Evolutionary conservation across 2,329 filamentous ascomycete genomes (phyloP).

Genomic region (Penicillium decumbens): DNA sequence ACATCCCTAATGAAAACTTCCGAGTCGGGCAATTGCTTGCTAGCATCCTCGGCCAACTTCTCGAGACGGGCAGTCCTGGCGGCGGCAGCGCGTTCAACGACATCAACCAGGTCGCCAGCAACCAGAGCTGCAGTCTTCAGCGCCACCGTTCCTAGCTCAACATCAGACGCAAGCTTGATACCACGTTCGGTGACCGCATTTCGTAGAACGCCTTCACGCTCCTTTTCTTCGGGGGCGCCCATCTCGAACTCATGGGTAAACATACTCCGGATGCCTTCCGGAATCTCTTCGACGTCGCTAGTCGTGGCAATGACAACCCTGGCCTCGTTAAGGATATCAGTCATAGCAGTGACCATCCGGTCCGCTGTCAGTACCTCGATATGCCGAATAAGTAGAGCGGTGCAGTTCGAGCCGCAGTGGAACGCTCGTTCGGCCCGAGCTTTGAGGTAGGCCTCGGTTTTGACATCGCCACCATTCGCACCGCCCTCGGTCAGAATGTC

Average conservation of each 20-base stretch:
- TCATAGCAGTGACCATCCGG: constrained; percentile 77
- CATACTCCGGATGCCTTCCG: constrained; percentile 79
- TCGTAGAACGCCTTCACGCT: constrained; percentile 80
- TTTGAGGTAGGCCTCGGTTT: constrained; percentile 86
- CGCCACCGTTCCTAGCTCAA: constrained; percentile 78
- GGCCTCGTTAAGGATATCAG: constrained; percentile 73
- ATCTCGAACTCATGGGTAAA: constrained; percentile 97
- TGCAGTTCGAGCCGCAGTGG: constrained; percentile 78
- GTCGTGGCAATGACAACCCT: constrained; percentile 89
- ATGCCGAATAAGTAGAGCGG: constrained; percentile 79
- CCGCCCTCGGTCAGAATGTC: constrained; percentile 91
- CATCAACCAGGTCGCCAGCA: constrained; percentile 88
- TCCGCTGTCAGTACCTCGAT: constrained; percentile 88
- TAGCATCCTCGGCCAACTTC: constrained; percentile 53
- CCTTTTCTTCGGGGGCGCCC: constrained; percentile 83
- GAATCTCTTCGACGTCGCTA: constrained; percentile 89
- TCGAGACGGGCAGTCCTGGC: constrained; percentile 73
- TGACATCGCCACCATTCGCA: constrained; percentile 81
- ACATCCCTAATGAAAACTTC: constrained; percentile 70
- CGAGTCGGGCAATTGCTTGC: constrained; percentile 23
- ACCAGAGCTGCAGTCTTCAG: constrained; percentile 95
- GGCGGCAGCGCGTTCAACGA: constrained; percentile 81
- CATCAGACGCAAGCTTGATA: constrained; percentile 72
- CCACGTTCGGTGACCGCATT: constrained; percentile 72
- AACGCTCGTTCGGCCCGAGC: constrained; percentile 83